phyloP scores from a whole-genome alignment of 148 eudicot genomes.

The Tetragonia tetragonoides region DNA sequence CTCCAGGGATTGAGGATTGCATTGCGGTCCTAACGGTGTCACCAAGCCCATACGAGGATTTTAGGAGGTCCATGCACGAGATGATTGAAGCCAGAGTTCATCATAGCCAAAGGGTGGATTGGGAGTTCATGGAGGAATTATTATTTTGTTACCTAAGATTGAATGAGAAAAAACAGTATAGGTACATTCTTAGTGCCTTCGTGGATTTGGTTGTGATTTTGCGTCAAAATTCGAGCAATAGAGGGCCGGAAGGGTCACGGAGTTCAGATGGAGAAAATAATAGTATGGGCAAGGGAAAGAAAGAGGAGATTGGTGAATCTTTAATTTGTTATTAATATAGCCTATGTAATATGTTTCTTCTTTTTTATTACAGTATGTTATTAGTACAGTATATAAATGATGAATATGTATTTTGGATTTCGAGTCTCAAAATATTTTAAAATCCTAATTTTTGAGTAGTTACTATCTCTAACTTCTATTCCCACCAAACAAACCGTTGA shows the following conservation, averaged over 20 bases:
- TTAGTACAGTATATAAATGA: too few relatives aligned
- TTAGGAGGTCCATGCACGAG: slow-evolving; percentile 64
- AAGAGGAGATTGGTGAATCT: slow-evolving; percentile 1
- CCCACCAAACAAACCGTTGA: too few relatives aligned
- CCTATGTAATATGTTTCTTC: too few relatives aligned
- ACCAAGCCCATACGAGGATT: slow-evolving; percentile 56
- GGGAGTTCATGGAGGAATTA: slow-evolving; percentile 78
- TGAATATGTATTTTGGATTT: too few relatives aligned
- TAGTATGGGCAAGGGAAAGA: slow-evolving; percentile 2
- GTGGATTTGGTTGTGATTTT: slow-evolving; percentile 48
- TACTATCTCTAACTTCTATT: too few relatives aligned
- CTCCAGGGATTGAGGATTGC: slow-evolving; percentile 43
- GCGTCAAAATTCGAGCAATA: slow-evolving; percentile 27
- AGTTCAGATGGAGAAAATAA: background rate
- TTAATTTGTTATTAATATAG: background rate
- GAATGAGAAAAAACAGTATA: slow-evolving; percentile 59
- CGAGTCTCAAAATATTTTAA: too few relatives aligned
- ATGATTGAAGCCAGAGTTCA: slow-evolving; percentile 47
- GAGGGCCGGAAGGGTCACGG: slow-evolving; percentile 15
- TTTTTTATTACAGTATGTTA: too few relatives aligned
- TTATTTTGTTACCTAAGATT: slow-evolving; percentile 59
- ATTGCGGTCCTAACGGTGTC: slow-evolving; percentile 53
- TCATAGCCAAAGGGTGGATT: slow-evolving; percentile 45
- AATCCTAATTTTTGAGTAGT: too few relatives aligned
- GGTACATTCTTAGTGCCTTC: slow-evolving; percentile 32